Evolutionary conservation across 1,284 basidiomycete species (phyloP), one percentile per base, ranked within the genome.

Genomic region (Cutaneotrichosporon sp.): DNA sequence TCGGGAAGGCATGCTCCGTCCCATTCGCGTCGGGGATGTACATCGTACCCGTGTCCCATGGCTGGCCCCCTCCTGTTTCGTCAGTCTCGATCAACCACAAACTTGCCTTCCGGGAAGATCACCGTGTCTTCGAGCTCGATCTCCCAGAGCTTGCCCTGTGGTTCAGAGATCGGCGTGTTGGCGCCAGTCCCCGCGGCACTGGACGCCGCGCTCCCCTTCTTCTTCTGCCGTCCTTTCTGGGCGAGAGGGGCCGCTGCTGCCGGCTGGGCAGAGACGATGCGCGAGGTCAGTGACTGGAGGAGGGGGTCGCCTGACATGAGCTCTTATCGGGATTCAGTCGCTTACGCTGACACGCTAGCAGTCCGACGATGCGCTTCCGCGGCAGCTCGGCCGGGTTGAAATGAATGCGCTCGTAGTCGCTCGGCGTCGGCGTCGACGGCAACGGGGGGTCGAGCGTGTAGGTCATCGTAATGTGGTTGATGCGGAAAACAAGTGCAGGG

Each of bases 11-110:
- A 5, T 66, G 70, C 12, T 77, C 76, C 51, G 81, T 57, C 11
- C 59, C 62, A 46, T 67, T 64, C 10, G 62, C 54, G 32, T 62
- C 61, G 16, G 63, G 34, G 0, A 69, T 38, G 1, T 77, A 78
- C 19, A 92, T 75, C 9, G 77, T 51, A 0, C 89, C 90, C 20
- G 83, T 83, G 65, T 92, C 90, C 5, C 84, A 84, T 0, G 88
- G 87, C 63, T 93, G 90, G 3, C 88, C 88, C 14, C 90, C 90
- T 12, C 88, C 88, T 75, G n/a, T n/a, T n/a, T n/a, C n/a, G n/a
- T n/a, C n/a, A n/a, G n/a, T n/a, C n/a, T n/a, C n/a, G n/a, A n/a
- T n/a, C n/a, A n/a, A n/a, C n/a, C n/a, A n/a, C n/a, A 8, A 5
- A 57, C 61, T 35, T 37, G 66, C 76, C 77, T 74, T 92, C 90